phyloP scores from a whole-genome alignment of 1,139 yeast genomes.

The Kurtzmaniella quercitrusa region DNA sequence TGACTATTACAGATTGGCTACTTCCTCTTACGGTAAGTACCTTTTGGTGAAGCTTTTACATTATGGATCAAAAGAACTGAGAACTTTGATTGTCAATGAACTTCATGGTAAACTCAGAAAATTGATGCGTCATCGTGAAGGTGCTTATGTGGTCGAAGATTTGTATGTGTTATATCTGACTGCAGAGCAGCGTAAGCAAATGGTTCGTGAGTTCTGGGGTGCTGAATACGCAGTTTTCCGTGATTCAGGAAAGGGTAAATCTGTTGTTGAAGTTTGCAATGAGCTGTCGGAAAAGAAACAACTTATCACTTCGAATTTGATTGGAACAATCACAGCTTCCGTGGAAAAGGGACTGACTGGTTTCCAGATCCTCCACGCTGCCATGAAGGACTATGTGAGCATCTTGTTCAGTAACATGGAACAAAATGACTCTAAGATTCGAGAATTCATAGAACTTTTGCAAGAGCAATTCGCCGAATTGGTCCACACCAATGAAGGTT shows the following conservation, averaged over 20 bases:
- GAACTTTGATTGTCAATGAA: slow-evolving; percentile 73
- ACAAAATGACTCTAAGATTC: slow-evolving; percentile 54
- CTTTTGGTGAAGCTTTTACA: slow-evolving; percentile 83
- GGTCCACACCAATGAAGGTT: slow-evolving; percentile 92
- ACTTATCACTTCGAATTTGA: slow-evolving; percentile 69
- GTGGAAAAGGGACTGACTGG: slow-evolving; percentile 96
- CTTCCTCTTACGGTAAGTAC: slow-evolving; percentile 91
- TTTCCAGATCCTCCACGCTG: slow-evolving; percentile 93
- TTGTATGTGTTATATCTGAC: slow-evolving; percentile 81
- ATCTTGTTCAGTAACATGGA: slow-evolving; percentile 54
- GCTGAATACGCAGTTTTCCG: slow-evolving; percentile 91
- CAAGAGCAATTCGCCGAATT: slow-evolving; percentile 90
- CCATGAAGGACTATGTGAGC: slow-evolving; percentile 82
- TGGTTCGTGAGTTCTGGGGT: slow-evolving; percentile 96
- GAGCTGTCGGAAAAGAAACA: slow-evolving; percentile 82
- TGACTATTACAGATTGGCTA: slow-evolving; percentile 75
- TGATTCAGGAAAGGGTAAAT: slow-evolving; percentile 63
- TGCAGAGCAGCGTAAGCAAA: slow-evolving; percentile 79
- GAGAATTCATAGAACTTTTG: slow-evolving; percentile 78
- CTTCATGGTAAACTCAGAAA: slow-evolving; percentile 88
- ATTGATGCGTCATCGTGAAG: slow-evolving; percentile 95
- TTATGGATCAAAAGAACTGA: slow-evolving; percentile 81
- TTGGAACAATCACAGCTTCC: slow-evolving; percentile 82
- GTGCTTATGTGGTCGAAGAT: slow-evolving; percentile 98
- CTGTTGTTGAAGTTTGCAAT: slow-evolving; percentile 61